Percentiles rank a stretch among this genome's conserved stretches.
phyloP scores from a whole-genome alignment of 2,329 filamentous ascomycete species.

The Phyllosticta ampelicida region DNA sequence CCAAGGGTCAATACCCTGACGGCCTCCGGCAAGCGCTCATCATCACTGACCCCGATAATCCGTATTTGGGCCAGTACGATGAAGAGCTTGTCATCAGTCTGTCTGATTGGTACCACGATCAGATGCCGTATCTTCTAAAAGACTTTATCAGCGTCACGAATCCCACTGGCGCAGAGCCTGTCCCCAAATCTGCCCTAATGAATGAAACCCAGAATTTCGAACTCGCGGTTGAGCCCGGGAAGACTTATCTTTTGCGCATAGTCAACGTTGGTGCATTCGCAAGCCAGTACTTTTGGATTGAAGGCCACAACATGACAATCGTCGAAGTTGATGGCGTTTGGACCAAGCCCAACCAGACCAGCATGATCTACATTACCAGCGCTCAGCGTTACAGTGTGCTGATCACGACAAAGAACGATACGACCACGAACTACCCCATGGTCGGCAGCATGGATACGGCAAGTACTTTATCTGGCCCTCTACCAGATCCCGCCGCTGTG shows the following conservation, averaged over 20 bases:
- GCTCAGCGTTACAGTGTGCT: conserved; percentile 55
- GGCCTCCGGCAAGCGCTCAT: conserved; percentile 55
- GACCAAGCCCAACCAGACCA: conserved; percentile 17
- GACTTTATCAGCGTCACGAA: conserved; percentile 35
- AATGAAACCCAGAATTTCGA: conserved; percentile 56
- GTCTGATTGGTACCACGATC: conserved; percentile 58
- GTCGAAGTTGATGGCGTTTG: conserved; percentile 10
- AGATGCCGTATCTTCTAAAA: conserved; percentile 39
- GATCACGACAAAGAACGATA: conserved; percentile 49
- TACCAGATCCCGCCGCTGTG: conserved; percentile 7
- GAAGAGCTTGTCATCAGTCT: conserved; percentile 55
- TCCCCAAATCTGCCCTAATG: conserved; percentile 56
- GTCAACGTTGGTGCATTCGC: conserved; percentile 60
- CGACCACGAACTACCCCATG: conserved; percentile 50
- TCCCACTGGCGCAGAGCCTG: conserved; percentile 45
- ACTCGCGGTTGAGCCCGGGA: conserved; percentile 51
- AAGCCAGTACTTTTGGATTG: conserved; percentile 34
- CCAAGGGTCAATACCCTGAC: conserved; percentile 58
- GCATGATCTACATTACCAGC: conserved; percentile 50
- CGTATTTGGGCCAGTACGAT: conserved; percentile 34
- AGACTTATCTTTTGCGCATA: conserved; percentile 60
- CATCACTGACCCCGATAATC: conserved; percentile 45
- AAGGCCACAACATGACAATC: conserved; percentile 10
- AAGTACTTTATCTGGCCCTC: background rate
- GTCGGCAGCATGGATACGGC: conserved; percentile 36